Evolutionary conservation across 148 eudicot species (phyloP).

Genomic region (Rhododendron griersonianum): DNA sequence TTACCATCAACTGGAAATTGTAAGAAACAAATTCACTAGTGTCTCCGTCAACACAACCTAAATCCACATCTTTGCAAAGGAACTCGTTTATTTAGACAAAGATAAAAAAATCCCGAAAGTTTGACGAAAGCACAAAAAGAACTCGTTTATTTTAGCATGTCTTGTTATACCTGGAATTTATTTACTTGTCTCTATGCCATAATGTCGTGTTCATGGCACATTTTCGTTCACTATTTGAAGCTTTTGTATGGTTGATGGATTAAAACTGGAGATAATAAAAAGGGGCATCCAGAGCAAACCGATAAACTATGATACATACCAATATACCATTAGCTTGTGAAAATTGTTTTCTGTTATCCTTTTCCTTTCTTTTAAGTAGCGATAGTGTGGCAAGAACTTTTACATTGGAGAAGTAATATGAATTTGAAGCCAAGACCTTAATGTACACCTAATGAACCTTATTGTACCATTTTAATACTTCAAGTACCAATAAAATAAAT

Average conservation of each 20-base stretch:
- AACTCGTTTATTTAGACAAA: neutral
- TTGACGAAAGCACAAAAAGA: neutral
- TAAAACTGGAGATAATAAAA: neutral
- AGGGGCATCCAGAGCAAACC: neutral
- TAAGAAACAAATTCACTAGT: neutral
- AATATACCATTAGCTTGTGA: neutral
- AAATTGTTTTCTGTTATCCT: neutral
- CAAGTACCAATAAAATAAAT: neutral
- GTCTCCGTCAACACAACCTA: neutral
- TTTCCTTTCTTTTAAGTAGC: too few species aligned
- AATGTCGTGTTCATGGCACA: neutral
- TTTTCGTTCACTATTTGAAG: neutral
- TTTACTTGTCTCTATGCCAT: neutral
- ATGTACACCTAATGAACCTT: neutral
- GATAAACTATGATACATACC: neutral
- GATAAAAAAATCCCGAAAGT: neutral
- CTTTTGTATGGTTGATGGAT: neutral
- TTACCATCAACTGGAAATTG: neutral
- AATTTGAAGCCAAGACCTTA: neutral
- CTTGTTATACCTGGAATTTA: neutral
- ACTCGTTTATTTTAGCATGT: neutral
- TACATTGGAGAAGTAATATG: neutral
- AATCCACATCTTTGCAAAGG: neutral
- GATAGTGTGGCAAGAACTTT: neutral
- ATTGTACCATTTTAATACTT: neutral